Base-by-base conservation (phyloP, 805 yeast species). In the Pichia occidentalis region DNA sequence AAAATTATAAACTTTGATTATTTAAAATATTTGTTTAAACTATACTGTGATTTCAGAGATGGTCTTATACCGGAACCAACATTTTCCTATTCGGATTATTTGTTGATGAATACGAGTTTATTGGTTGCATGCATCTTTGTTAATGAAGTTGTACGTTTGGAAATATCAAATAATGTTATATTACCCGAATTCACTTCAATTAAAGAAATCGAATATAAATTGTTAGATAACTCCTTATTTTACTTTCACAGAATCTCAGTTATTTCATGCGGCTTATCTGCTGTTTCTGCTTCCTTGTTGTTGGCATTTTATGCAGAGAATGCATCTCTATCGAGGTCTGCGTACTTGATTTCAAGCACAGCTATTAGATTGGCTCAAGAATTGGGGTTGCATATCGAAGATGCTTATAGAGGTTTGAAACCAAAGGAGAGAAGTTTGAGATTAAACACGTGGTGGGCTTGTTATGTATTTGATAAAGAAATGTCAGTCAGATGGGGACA, bases 291-390 rank as follows among this genome's bases (percentile, higher is more conserved):
- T 0, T 57, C 77, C 8, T 44, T 80, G 18, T 48, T 78, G 18
- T 52, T 80, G 32, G 54, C 69, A 1, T 42, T 59, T 3, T 71
- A 62, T 43, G 55, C 68, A 29, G 64, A 69, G 20, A 29, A 37
- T 8, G 36, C 46, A 5, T 48, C 59, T 7, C 28, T 55, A 2
- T 55, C 68, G 1, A 73, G 71, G 27, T 57, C 68, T 9, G 63
- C 68, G 5, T 64, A 60, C 37, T 57, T 64, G 34, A 46, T 75
- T 13, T 51, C 66, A 4, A 52, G 73, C 2, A 62, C 70, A 1
- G 73, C 76, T 5, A 64, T 73, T 5, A 60, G 79, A 43, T 68
- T 66, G 44, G 80, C 80, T 0, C 71, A 68, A 32, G 78, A 73
- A 27, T 48, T 76, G 50, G 84, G 84, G 0, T 58, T 81, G 6